Base-by-base conservation (phyloP, 2,329 filamentous ascomycete genomes). In the Nannizziopsis barbatae region DNA sequence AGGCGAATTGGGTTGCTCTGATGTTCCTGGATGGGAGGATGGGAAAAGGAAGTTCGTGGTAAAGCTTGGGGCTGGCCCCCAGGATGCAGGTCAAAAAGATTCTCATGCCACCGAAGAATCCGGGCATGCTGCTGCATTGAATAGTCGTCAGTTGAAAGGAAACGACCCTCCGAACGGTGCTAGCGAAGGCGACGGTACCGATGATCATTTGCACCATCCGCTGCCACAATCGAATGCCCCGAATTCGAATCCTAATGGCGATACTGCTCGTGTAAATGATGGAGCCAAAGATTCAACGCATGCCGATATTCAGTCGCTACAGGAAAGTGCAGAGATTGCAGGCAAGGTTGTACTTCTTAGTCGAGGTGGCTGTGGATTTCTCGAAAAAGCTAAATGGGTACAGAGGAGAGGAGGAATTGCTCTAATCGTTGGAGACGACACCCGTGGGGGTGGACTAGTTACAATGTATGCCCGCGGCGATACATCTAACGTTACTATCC, bases 381-480 rank as follows among this genome's bases (percentile, higher is more conserved):
- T 95, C 52, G 90, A 96, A 62, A 98, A 98, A 67, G 87, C 92
- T 54, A 90, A 93, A 71, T 98, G 92, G 92, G 87, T 85, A 10
- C 92, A 98, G 65, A 78, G 88, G 52, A 79, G 92, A 60, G 92
- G 92, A 18, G 92, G 84, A 15, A 76, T 88, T 51, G 92, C 86
- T 32, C 73, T 98, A 52, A 93, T 98, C 55, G 89, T 98, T 2
- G 92, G 92, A 20, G 92, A 98, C 64, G 85, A 95, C 64, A 83
- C 86, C 50, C 84, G 86, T 52, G 90, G 90, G 39, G 89, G 88
- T 3, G 84, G 84, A 32, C 71, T 98, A 52, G 86, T 96, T 44
- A 92, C 93, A 58, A 98, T 98, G 92, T 96, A 95, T 65, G 92
- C 92, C n/a, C 81, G 86, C 59, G 92, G 90, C 33, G 89, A 96